Base-by-base conservation (phyloP, 139 green algal species). In the Protoeuglena noctilucae region DNA sequence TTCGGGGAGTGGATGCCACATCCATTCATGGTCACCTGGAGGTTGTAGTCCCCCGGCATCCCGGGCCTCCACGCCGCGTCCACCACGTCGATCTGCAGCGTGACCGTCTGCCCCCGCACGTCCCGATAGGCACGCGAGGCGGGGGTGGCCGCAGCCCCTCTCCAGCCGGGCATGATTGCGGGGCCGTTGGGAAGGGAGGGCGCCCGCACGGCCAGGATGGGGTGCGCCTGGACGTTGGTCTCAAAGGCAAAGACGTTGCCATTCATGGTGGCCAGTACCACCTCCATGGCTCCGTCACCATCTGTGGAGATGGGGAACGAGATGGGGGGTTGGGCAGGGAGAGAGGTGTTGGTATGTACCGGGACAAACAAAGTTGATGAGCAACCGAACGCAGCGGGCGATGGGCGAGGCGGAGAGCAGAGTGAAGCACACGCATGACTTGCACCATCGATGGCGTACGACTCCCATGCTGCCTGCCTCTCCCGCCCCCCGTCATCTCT, bases 241-340 rank as follows among this genome's bases (percentile, higher is more conserved):
- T 82, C 68, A 21, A 95, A 82, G 30, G 59, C 57, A 61, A 94
- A 94, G 6, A 97, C 68, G 57, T 93, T 89, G 48, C 90, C 90
- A 51, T 88, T 94, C 85, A 94, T 94, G 50, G 90, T 95, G 27
- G 85, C 62, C 40, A 92, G 73, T 25, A 98, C 30, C 46, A 98
- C 71, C 54, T 96, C 86, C 54, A 93, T 66, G 29, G 43, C 49
- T 2, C 78, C 79, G 58, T 89, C 69, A 45, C 12, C 39, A 16
- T 45, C 12, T 45, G 39, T 12, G 39, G 39, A n/a, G 12, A 45
- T 12, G 16, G 39, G 39, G 39, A 16, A 16, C 12, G 39, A 16
- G 39, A 16, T 12, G 16, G 39, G 39, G 39, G 39, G 39, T n/a
- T 12, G 39, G 39, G 39, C 12, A 45, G 39, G 39, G 39, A 16